Evolutionary conservation across 139 green algal species (phyloP), one percentile per base, ranked within the genome.

Genomic region (Chlorella sp.): DNA sequence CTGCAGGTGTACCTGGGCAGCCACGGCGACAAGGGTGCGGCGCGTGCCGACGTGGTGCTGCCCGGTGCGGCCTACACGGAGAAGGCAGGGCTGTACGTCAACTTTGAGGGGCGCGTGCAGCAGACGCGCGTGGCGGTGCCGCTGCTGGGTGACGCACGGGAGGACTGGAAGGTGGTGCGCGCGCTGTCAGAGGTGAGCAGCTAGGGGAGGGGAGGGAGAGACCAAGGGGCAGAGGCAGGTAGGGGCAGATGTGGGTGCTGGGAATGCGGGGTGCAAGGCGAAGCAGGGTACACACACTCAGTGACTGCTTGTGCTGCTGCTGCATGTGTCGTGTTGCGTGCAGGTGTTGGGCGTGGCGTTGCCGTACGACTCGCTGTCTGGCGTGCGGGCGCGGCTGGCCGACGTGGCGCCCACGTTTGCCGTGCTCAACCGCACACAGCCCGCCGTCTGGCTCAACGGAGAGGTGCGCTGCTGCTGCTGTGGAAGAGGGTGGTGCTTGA

Each of bases 91-190:
- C 91, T 88, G 14, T 97, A 92, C 62, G 93, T 96, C 29, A 97
- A 97, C 81, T 86, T 89, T 66, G 96, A 99, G 86, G 95, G 95
- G 5, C 84, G 96, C n/a, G 80, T 91, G 77, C 95, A 99, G 86
- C 78, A 82, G 50, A 97, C 95, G 50, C 88, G 88, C 62, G 73
- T 82, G 3, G 93, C 93, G 0, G 90, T 97, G 66, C 80, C 92
- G 22, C 42, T 84, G 49, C 6, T 83, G 14, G 83, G 82, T 23
- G 86, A 96, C 62, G 87, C 94, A 6, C 81, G 96, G 14, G 94
- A 98, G 69, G 95, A 99, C 90, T 99, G 95, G 95, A 76, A 77
- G 69, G 74, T 89, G 31, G 27, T 89, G 66, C 73, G 84, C 32
- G 84, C 84, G 33, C 33, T 89, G 73, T 81, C 70, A n/a, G 84